Evolutionary conservation across 768 basidiomycete genomes (phyloP).

Genomic region (Kondoa malvinella): DNA sequence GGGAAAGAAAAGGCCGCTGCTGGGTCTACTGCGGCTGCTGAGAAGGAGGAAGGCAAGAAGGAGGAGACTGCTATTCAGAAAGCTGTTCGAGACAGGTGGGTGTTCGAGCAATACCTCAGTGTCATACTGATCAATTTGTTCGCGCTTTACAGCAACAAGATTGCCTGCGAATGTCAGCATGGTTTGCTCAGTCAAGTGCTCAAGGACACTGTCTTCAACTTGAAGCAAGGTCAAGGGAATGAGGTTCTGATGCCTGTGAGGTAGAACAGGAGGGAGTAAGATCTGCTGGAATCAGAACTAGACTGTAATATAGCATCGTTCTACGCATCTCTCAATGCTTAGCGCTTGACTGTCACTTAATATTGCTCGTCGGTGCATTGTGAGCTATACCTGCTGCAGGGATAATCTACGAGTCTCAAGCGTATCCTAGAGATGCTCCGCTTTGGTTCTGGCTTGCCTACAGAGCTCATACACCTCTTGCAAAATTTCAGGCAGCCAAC

Average conservation of each 20-base stretch:
- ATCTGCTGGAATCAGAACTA: not conserved
- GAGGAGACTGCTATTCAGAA: conserved; percentile 74
- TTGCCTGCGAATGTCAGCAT: conserved; percentile 2
- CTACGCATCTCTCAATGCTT: not conserved
- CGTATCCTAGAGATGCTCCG: too few species aligned
- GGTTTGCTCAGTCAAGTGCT: not conserved
- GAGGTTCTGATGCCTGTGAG: not conserved
- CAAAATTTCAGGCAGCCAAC: not conserved
- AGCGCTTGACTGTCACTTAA: too few species aligned
- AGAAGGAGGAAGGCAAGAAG: conserved; percentile 73
- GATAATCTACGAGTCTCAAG: too few species aligned
- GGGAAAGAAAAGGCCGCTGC: conserved; percentile 34
- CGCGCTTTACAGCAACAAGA: not conserved
- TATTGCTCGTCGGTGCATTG: too few species aligned
- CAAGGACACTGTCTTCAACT: conserved; percentile 6
- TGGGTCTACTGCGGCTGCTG: conserved; percentile 27
- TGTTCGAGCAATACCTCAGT: conserved; percentile 3
- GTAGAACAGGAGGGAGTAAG: not conserved
- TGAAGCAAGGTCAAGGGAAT: not conserved
- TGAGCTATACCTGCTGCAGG: too few species aligned
- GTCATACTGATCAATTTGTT: not conserved
- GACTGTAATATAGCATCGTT: not conserved
- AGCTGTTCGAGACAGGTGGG: conserved; percentile 69
- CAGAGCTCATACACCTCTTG: not conserved
- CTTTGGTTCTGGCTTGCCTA: not conserved